A percentile compares a stretch with the other conserved stretches of the same genome.
phyloP scores from a whole-genome alignment of 2,329 filamentous ascomycete genomes.

The Monosporascus sp. region DNA sequence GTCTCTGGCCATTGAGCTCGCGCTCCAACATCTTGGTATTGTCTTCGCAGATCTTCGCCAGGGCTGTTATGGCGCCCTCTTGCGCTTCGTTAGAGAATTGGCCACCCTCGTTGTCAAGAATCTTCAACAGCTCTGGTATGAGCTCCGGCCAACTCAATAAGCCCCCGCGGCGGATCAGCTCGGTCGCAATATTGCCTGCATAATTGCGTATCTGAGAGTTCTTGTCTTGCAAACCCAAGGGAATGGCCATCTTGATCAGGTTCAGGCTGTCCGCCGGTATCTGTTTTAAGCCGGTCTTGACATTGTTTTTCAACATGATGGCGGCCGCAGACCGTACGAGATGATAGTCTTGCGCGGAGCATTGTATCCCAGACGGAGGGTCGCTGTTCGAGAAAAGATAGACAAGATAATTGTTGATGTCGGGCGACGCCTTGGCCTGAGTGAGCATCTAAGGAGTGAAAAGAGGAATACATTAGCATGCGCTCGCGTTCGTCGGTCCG shows the following conservation, averaged over 20 bases:
- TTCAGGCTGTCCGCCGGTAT: slow-evolving; percentile 68
- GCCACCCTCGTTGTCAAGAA: slow-evolving; percentile 69
- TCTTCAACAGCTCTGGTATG: slow-evolving; percentile 71
- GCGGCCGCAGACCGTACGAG: slow-evolving; percentile 81
- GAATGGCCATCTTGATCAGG: slow-evolving; percentile 74
- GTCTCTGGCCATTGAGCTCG: slow-evolving; percentile 82
- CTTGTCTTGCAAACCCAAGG: slow-evolving; percentile 74
- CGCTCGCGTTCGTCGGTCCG: no score
- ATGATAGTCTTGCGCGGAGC: slow-evolving; percentile 58
- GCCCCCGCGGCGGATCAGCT: slow-evolving; percentile 78
- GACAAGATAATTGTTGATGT: slow-evolving; percentile 95
- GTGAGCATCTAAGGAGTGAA: slow-evolving; percentile 68
- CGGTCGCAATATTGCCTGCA: slow-evolving; percentile 89
- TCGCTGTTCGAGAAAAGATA: slow-evolving; percentile 76
- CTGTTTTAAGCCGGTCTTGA: slow-evolving; percentile 67
- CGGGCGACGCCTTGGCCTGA: slow-evolving; percentile 80
- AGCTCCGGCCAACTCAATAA: slow-evolving; percentile 89
- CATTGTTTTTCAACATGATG: slow-evolving; percentile 93
- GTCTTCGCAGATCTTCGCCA: slow-evolving; percentile 96
- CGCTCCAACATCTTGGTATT: slow-evolving; percentile 81
- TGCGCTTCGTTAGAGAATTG: slow-evolving; percentile 67
- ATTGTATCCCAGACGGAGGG: slow-evolving; percentile 54
- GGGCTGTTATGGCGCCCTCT: slow-evolving; percentile 87
- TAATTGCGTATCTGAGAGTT: slow-evolving; percentile 80
- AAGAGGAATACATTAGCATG: slow-evolving; percentile 15